Percentiles rank a stretch among this genome's conserved stretches.
Conservation (phyloP, 331 rosid genomes). For the Rosa hybrid region DNA sequence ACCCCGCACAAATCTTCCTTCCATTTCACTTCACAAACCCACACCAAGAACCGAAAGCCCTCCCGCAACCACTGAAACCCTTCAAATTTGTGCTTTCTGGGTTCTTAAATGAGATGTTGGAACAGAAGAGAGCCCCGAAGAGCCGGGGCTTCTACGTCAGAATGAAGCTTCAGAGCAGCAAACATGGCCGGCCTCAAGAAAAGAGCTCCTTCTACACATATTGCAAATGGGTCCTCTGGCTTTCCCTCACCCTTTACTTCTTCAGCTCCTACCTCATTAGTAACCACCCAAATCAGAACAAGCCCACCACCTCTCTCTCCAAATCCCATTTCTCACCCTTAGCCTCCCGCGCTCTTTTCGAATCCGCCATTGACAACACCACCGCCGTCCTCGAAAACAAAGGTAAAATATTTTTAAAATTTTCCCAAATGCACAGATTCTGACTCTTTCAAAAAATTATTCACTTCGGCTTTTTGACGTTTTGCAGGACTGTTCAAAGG, state of each 20-base stretch:
- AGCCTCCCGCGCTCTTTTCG: constrained; percentile 56
- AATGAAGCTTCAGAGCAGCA: constrained; percentile 68
- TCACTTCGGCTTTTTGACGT: neutral
- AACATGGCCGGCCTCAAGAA: constrained; percentile 60
- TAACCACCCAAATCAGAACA: constrained; percentile 31
- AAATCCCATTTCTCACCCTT: constrained; percentile 34
- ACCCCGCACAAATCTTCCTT: constrained; percentile 56
- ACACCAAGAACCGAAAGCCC: constrained; percentile 70
- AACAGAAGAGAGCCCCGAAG: constrained; percentile 36
- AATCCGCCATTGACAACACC: constrained; percentile 33
- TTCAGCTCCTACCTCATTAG: constrained; percentile 71
- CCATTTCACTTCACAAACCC: constrained; percentile 51
- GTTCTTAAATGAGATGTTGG: constrained; percentile 61
- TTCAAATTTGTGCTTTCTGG: neutral
- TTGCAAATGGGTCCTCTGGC: constrained; percentile 81
- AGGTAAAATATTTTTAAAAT: neutral
- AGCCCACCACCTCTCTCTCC: constrained; percentile 20
- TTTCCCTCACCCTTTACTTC: constrained; percentile 74
- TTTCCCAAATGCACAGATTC: no score
- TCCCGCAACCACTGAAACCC: constrained; percentile 45
- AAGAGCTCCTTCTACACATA: constrained; percentile 50
- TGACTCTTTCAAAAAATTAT: neutral
- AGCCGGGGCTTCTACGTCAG: constrained; percentile 56
- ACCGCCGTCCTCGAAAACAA: neutral
- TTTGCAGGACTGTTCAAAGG: constrained; percentile 38